Evolutionary conservation across 2,329 filamentous ascomycete species (phyloP), one percentile per base, ranked within the genome.

Genomic region (Arthrobotrys megalospora): DNA sequence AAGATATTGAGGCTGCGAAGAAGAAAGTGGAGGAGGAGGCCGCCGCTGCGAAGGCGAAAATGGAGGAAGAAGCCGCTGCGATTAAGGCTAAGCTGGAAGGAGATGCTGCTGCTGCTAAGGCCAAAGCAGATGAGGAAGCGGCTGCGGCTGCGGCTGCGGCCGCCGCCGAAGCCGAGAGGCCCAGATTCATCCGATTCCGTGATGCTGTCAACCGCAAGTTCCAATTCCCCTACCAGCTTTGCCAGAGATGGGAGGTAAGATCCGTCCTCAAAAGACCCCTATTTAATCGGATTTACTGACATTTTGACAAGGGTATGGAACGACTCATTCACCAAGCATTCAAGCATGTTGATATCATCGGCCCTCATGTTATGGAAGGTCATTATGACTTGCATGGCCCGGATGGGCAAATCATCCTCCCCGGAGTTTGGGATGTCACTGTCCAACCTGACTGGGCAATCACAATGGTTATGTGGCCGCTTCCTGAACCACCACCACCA

Each of bases 161-260:
- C 1, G 83, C 82, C 12, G 85, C 84, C 80, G 86, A 86, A 80
- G 84, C 84, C 8, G 85, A 87, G 58, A 87, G 87, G 80, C 92
- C 93, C 84, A 87, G 90, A 50, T 93, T 92, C 1, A 93, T 97
- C 83, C 91, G 91, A 81, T 97, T 97, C 86, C 96, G 96, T 85
- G 94, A 97, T 83, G 94, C 94, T 0, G 90, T 97, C 14, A 93
- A 93, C 36, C 89, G 94, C 80, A 97, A 96, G 84, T 97, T 96
- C 84, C 96, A 90, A 85, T 97, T 97, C 82, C 94, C 94, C 0
- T 97, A 91, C 85, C 90, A 94, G 80, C 84, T 96, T 34, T 97
- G 94, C 84, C 90, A 90, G 82, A 96, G 91, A 1, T 96, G 93
- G 93, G 86, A 87, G 86, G 92, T 94, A 89, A 83, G 89, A 88